A percentile compares a stretch with the other conserved stretches of the same genome.
phyloP scores from a whole-genome alignment of 805 yeast species.

The Candida nemodendra region DNA sequence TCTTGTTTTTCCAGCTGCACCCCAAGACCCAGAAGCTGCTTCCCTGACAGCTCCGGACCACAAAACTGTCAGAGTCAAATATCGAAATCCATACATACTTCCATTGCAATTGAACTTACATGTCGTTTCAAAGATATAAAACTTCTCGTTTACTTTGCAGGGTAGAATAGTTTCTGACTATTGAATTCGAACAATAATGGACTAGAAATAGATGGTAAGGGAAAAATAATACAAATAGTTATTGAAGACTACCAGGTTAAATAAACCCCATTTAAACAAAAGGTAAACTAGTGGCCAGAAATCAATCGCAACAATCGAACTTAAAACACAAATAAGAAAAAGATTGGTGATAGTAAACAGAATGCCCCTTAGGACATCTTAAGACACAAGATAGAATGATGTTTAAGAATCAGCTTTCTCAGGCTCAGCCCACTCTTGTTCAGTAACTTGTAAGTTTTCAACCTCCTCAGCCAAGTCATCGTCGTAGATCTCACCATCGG shows the following conservation, averaged over 20 bases:
- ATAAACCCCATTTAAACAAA: too few relatives aligned
- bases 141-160: too few relatives aligned
- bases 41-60: slow-evolving; percentile 7
- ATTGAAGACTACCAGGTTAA: slow-evolving; percentile 13
- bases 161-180: too few relatives aligned
- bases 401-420: slow-evolving; percentile 30
- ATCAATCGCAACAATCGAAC: background rate
- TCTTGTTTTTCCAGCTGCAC: slow-evolving; percentile 8
- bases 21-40: background rate
- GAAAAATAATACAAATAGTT: slow-evolving; percentile 5
- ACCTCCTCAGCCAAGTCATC: slow-evolving; percentile 51
- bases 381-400: background rate
- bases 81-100: slow-evolving; percentile 15
- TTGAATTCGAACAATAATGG: slow-evolving; percentile 5
- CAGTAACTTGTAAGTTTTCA: slow-evolving; percentile 49
- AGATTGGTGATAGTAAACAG: background rate
- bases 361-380: background rate
- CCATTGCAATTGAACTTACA: slow-evolving; percentile 26
- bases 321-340: slow-evolving; percentile 6
- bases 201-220: slow-evolving; percentile 4
- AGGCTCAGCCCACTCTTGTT: slow-evolving; percentile 33
- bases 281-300: background rate
- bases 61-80: slow-evolving; percentile 20
- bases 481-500: slow-evolving; percentile 46
- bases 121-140: slow-evolving; percentile 19